phyloP scores from a whole-genome alignment of 2,329 filamentous ascomycete genomes.

The Xylariaceae sp. region DNA sequence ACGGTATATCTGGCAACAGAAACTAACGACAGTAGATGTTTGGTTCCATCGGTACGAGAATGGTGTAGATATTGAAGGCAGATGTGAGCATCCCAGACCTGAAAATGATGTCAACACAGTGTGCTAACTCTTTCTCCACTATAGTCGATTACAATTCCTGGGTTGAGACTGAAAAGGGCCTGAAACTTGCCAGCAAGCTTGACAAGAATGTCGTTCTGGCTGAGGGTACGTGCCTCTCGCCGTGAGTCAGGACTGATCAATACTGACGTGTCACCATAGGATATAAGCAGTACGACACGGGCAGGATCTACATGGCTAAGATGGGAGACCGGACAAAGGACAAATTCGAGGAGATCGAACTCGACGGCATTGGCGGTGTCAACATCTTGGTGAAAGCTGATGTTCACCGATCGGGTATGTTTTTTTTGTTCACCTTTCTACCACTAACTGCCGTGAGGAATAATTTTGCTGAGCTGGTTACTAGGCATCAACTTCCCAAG shows the following conservation, averaged over 20 bases:
- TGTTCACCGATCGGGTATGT: conserved; percentile 83
- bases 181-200: conserved; percentile 66
- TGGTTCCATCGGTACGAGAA: conserved; percentile 93
- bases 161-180: conserved; percentile 85
- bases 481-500: conserved; percentile 93
- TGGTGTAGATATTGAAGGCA: conserved; percentile 81
- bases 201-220: conserved; percentile 79
- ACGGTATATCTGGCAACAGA: not conserved
- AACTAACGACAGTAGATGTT: conserved; percentile 58
- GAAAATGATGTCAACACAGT: not conserved
- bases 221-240: conserved; percentile 61
- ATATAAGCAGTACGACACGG: conserved; percentile 90
- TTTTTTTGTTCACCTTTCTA: no score
- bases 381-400: conserved; percentile 98
- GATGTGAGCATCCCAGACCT: conserved; percentile 57
- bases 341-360: conserved; percentile 84
- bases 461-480: no score
- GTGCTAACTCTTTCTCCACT: conserved; percentile 18
- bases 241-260: not conserved
- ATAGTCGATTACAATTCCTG: conserved; percentile 98
- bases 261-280: conserved; percentile 43
- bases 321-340: conserved; percentile 92
- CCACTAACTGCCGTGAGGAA: no score
- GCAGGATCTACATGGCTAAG: conserved; percentile 79
- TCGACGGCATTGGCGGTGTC: conserved; percentile 94